A percentile compares a stretch with the other conserved stretches of the same genome.
Conservation (phyloP, 805 yeast genomes). For the Schwanniomyces sp. region DNA sequence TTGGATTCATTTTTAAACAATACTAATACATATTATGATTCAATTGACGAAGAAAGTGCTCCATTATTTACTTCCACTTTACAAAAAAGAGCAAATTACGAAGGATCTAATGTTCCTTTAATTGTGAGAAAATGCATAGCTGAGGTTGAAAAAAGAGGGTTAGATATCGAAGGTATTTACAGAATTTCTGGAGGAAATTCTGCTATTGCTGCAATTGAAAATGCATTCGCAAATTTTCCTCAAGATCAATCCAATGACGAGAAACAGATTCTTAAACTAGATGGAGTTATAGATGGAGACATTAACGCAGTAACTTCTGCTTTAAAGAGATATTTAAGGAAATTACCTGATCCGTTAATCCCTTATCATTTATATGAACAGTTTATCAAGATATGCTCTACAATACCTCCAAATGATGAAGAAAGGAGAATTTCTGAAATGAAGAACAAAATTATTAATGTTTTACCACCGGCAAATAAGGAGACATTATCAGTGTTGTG, state of each 20-base stretch:
- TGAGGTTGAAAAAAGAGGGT: conserved; percentile 77
- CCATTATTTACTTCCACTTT: conserved; percentile 54
- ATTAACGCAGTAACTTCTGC: conserved; percentile 85
- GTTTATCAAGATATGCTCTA: conserved; percentile 55
- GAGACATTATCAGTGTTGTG: conserved; percentile 56
- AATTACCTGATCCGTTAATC: conserved; percentile 82
- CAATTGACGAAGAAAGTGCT: conserved; percentile 7
- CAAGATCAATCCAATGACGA: conserved; percentile 30
- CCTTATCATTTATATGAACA: conserved; percentile 67
- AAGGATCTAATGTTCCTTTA: conserved; percentile 63
- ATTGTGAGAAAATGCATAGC: conserved; percentile 69
- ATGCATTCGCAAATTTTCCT: conserved; percentile 34
- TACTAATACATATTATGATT: conserved; percentile 6
- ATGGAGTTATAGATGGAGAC: conserved; percentile 54
- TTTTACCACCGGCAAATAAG: conserved; percentile 69
- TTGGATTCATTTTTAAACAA: conserved; percentile 33
- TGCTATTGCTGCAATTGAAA: conserved; percentile 53
- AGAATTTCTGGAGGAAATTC: conserved; percentile 84
- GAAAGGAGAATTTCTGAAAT: conserved; percentile 44
- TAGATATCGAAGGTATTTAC: conserved; percentile 83
- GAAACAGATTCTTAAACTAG: conserved; percentile 30
- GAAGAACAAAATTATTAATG: conserved; percentile 38
- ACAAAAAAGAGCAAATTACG: conserved; percentile 61
- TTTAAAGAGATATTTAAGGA: conserved; percentile 81
- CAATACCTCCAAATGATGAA: conserved; percentile 17